Evolutionary conservation across 2,329 filamentous ascomycete species (phyloP).

Genomic region (Apiospora kogelbergensis): DNA sequence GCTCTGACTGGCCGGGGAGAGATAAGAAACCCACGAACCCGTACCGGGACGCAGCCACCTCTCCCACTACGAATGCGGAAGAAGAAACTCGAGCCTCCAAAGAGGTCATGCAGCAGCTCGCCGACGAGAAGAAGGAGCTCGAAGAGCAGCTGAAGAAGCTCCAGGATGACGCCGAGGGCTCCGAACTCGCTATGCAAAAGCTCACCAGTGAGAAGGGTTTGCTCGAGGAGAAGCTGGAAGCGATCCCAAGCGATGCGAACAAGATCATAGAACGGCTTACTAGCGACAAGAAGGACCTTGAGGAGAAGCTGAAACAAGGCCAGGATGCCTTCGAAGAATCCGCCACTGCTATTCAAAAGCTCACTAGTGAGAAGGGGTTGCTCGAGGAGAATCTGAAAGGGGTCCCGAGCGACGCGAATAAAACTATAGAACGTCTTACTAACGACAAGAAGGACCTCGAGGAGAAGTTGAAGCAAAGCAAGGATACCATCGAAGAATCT

Average conservation of each 20-base stretch:
- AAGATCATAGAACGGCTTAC: not conserved
- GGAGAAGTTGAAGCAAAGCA: not conserved
- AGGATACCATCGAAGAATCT: too few species aligned
- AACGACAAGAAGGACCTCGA: not conserved
- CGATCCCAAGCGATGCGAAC: too few species aligned
- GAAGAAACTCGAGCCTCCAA: not conserved
- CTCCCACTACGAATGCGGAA: not conserved
- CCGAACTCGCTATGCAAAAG: not conserved
- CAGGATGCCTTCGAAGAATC: not conserved
- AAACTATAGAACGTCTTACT: not conserved
- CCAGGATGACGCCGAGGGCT: not conserved
- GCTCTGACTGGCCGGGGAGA: not conserved
- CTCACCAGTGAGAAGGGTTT: not conserved
- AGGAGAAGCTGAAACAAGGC: not conserved
- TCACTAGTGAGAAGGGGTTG: not conserved
- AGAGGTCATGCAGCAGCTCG: not conserved
- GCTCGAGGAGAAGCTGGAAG: not conserved
- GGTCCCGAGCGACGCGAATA: not conserved
- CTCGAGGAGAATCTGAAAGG: not conserved
- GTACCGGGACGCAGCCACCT: not conserved
- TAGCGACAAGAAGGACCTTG: not conserved
- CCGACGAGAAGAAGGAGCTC: not conserved
- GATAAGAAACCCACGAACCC: not conserved
- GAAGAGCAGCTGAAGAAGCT: not conserved
- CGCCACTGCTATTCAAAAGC: not conserved